Conservation (phyloP, 371 early-diverging fungal species). For the Mortierella sp. region DNA sequence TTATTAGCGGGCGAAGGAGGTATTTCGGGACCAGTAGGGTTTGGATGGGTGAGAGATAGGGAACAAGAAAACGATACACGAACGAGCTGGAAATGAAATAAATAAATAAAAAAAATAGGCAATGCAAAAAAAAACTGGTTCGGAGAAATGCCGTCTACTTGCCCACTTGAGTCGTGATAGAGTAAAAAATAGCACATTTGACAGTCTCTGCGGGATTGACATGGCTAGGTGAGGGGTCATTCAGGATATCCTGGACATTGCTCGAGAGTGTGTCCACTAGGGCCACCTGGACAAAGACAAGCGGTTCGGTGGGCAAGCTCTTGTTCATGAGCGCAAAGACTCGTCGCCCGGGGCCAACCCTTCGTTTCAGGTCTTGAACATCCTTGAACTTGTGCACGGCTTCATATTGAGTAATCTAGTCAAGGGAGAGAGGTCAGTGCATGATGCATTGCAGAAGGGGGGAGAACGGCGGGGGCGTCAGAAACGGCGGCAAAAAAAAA, state of each 20-base stretch:
- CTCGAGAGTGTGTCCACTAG: slow-evolving; percentile 64
- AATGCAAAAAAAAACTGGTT: not conserved
- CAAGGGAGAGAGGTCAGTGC: no score
- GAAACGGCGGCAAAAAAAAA: no score
- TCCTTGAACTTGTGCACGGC: slow-evolving; percentile 84
- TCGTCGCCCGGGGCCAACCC: slow-evolving; percentile 79
- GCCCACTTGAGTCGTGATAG: slow-evolving; percentile 86
- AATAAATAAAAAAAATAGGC: not conserved
- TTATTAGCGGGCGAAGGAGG: not conserved
- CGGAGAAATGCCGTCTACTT: no score
- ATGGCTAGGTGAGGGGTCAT: slow-evolving; percentile 58
- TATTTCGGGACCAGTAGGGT: no score
- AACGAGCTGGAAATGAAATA: not conserved
- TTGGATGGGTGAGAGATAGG: not conserved
- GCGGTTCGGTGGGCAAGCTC: slow-evolving; percentile 75
- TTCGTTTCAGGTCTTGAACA: slow-evolving; percentile 82
- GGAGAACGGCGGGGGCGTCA: no score
- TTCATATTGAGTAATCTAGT: slow-evolving; percentile 80
- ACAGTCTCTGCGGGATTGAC: slow-evolving; percentile 49
- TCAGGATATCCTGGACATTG: slow-evolving; percentile 71
- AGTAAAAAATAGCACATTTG: slow-evolving; percentile 85
- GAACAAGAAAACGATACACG: not conserved
- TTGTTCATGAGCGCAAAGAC: slow-evolving; percentile 85
- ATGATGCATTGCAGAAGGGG: no score
- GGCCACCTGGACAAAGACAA: slow-evolving; percentile 88